Base-by-base conservation (phyloP, 768 basidiomycete species). In the Lactifluus rugatus region DNA sequence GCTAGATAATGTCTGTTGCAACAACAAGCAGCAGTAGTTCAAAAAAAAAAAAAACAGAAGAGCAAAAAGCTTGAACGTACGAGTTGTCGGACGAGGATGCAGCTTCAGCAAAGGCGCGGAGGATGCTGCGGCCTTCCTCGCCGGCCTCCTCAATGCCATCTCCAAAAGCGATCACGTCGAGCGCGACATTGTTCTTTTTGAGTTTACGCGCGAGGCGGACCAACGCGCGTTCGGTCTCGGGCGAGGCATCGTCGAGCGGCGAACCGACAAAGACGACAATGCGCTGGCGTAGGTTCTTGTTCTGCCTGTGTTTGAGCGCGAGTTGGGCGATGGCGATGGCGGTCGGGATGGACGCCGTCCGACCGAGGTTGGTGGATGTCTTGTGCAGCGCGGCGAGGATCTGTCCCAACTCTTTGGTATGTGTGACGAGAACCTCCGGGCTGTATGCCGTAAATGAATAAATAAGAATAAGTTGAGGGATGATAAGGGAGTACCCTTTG, bases 111-210 rank as follows among this genome's bases (percentile, higher is more conserved):
- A 99, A 91, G 4, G 84, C 78, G 66, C 76, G 80, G 60, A 99
- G 76, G 55, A 91, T 81, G 16, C 82, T 81, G 48, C 77, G 81
- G 45, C 83, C 82, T 58, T 81, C 84, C 50, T 69, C 70, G 16
- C 69, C 70, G 5, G 75, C 71, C 66, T 83, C 81, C 68, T 86
- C 87, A 46, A 93, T 88, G 5, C 84, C 89, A 65, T 95, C 94
- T 1, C 95, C 95, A 70, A 92, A 97, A 5, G 81, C 81, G 28
- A 98, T 76, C 51, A 98, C 77, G 71, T 99, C 96, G 25, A 98
- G 80, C 1, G 94, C 90, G 44, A 99, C 93, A 66, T 97, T 99
- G 71, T 98, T 98, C 84, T 99, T 99, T 79, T 97, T 97, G 61
- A 99, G 78, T 72, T 93, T 96, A 78, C 94, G 96, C 10, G 94